These are phyloP conservation scores for Eucalyptus cloeziana DNA, from an alignment of 345 rosid genomes.

Conservation along the genomic window DNA sequence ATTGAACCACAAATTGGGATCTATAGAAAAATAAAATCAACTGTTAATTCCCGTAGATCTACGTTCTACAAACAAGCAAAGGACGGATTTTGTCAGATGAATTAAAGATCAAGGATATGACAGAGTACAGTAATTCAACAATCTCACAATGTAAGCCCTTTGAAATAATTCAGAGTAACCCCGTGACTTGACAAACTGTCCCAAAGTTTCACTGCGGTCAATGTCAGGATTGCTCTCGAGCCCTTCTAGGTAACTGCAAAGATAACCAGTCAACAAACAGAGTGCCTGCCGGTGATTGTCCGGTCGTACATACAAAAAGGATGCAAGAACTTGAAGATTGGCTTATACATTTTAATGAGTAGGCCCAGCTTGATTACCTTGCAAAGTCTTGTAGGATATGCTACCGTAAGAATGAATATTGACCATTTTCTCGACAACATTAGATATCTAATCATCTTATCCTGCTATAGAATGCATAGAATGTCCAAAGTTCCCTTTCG, in stretches of 20 bases:
- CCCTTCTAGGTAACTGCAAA: conserved; percentile 41
- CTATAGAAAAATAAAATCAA: conserved; percentile 6
- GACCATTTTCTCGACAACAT: neutral
- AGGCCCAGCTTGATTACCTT: neutral
- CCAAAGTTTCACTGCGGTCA: conserved; percentile 57
- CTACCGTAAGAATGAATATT: neutral
- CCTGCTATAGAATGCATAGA: neutral
- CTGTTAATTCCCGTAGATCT: neutral
- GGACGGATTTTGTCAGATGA: neutral
- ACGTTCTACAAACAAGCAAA: neutral
- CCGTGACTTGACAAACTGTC: conserved; percentile 43
- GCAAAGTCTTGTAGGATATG: neutral
- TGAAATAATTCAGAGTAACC: conserved; percentile 80
- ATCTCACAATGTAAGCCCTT: conserved; percentile 73
- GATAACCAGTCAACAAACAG: neutral
- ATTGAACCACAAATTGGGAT: conserved; percentile 83
- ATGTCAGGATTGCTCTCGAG: conserved; percentile 57
- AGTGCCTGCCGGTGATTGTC: neutral
- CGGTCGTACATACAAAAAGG: neutral
- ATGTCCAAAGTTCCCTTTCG: neutral
- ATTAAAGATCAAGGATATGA: neutral
- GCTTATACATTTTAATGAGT: neutral
- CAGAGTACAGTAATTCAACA: neutral
- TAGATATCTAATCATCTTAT: neutral
- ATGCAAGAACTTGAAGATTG: neutral